phyloP scores from a whole-genome alignment of 2,329 filamentous ascomycete genomes.

The Dothiorella sarmentorum region DNA sequence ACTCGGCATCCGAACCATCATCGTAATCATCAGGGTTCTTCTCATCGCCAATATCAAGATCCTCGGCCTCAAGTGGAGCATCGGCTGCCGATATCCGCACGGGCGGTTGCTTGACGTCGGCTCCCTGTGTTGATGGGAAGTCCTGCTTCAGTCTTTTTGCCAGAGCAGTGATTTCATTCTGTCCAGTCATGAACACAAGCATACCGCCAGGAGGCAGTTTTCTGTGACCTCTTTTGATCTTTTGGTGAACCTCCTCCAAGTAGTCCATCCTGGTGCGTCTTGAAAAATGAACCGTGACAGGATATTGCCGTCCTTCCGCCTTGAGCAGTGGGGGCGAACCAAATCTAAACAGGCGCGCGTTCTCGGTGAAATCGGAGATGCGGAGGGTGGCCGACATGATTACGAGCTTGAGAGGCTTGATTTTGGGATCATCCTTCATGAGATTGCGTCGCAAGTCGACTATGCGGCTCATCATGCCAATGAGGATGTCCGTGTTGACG shows the following conservation, averaged over 20 bases:
- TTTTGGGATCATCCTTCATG: constrained; percentile 65
- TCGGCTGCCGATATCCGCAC: constrained; percentile 75
- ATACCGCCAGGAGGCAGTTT: constrained; percentile 90
- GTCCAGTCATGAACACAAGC: constrained; percentile 89
- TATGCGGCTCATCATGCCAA: constrained; percentile 92
- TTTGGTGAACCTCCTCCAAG: constrained; percentile 82
- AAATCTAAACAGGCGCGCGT: constrained; percentile 71
- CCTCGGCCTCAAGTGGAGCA: constrained; percentile 76
- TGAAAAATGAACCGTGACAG: constrained; percentile 86
- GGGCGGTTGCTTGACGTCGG: constrained; percentile 55
- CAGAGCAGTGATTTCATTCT: constrained; percentile 85
- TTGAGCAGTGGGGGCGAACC: constrained; percentile 77
- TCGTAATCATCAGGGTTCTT: constrained; percentile 41
- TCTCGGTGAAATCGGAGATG: constrained; percentile 86
- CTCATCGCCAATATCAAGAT: constrained; percentile 72
- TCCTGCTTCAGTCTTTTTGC: constrained; percentile 72
- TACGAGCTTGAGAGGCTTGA: constrained; percentile 77
- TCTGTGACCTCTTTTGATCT: constrained; percentile 80
- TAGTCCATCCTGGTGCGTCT: constrained; percentile 82
- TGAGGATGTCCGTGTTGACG: constrained; percentile 96
- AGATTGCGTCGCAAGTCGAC: constrained; percentile 78
- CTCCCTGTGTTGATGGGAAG: constrained; percentile 53
- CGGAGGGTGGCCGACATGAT: constrained; percentile 97
- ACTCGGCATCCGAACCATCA: constrained; percentile 52
- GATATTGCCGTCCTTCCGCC: constrained; percentile 86